phyloP scores from a whole-genome alignment of 208 protist genomes.

The Trypanosoma boissoni region DNA sequence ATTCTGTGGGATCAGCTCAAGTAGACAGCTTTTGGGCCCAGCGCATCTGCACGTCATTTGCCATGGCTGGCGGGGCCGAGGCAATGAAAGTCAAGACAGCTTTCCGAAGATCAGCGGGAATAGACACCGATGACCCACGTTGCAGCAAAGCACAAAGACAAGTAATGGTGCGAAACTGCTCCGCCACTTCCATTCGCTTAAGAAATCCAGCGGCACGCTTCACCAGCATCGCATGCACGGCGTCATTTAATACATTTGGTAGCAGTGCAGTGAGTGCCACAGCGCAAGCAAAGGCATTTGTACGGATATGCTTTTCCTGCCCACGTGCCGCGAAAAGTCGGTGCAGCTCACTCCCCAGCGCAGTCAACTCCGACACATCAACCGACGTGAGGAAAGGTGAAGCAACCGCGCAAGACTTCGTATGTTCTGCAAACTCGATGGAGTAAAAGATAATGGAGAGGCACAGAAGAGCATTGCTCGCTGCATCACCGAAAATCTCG shows the following conservation, averaged over 20 bases:
- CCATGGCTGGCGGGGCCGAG: not conserved
- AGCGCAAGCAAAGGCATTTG: constrained; percentile 22
- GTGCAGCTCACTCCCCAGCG: not conserved
- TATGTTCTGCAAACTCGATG: not conserved
- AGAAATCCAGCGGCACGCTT: constrained; percentile 3
- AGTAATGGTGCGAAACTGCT: constrained; percentile 7
- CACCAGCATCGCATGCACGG: no score
- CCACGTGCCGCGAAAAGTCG: not conserved
- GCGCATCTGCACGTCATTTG: not conserved
- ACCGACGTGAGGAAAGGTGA: not conserved
- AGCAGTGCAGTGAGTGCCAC: constrained; percentile 6
- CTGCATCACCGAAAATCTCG: constrained; percentile 1
- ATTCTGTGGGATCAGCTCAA: no score
- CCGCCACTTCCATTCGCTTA: constrained; percentile 1
- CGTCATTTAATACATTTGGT: constrained; percentile 3
- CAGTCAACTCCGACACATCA: not conserved
- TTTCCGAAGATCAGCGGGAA: not conserved
- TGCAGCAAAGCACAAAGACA: constrained; percentile 3
- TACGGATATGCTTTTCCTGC: constrained; percentile 2
- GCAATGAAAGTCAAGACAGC: not conserved
- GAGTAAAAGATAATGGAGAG: constrained; percentile 11
- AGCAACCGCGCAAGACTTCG: not conserved
- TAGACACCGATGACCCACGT: not conserved
- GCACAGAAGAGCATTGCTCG: constrained; percentile 24
- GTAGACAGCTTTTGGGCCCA: constrained; percentile 10